phyloP scores from a whole-genome alignment of 2,329 filamentous ascomycete species.

The Thelonectria olida region DNA sequence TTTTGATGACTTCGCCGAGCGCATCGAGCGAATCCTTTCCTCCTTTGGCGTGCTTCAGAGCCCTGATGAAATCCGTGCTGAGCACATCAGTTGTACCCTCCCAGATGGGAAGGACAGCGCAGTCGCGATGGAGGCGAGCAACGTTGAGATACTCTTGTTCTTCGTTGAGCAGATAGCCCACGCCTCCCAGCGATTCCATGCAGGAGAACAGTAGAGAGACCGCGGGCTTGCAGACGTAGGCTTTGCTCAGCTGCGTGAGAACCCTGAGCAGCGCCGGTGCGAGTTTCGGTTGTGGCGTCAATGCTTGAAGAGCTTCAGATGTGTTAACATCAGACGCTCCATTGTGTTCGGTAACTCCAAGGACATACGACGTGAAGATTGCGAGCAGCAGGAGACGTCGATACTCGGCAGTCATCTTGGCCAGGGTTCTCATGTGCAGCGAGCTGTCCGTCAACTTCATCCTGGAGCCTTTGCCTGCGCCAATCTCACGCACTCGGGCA shows the following conservation, averaged over 20 bases:
- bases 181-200: constrained; percentile 73
- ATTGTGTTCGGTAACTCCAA: constrained; percentile 63
- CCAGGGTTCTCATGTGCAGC: constrained; percentile 67
- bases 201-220: constrained; percentile 62
- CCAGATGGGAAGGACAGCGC: constrained; percentile 72
- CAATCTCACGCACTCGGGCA: constrained; percentile 64
- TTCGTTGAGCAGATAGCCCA: constrained; percentile 72
- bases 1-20: constrained; percentile 51
- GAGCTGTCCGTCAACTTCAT: constrained; percentile 60
- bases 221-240: constrained; percentile 60
- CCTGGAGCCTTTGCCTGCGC: constrained; percentile 53
- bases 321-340: constrained; percentile 6
- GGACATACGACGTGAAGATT: constrained; percentile 61
- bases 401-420: constrained; percentile 64
- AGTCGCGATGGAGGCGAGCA: constrained; percentile 72
- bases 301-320: constrained; percentile 34
- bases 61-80: constrained; percentile 59
- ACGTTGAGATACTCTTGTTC: constrained; percentile 73
- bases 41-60: constrained; percentile 54
- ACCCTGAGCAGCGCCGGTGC: constrained; percentile 60
- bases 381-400: constrained; percentile 64
- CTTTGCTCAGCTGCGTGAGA: constrained; percentile 69
- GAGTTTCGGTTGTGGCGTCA: constrained; percentile 47
- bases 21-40: constrained; percentile 52
- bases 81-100: constrained; percentile 79